phyloP scores from a whole-genome alignment of 2,329 filamentous ascomycete genomes.

The Apiospora koreana region DNA sequence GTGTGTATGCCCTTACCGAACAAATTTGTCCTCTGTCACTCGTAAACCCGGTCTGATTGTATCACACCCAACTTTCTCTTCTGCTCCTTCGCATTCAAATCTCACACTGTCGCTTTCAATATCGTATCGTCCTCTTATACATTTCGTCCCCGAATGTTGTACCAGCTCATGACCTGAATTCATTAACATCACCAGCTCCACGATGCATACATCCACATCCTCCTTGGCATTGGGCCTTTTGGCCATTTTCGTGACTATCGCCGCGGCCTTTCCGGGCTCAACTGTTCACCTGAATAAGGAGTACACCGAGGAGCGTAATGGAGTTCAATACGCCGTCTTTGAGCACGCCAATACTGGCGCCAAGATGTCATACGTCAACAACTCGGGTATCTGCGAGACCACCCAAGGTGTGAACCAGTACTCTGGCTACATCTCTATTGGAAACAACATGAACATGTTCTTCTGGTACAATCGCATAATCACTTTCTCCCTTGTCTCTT shows the following conservation, averaged over 20 bases:
- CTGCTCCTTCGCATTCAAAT: background rate
- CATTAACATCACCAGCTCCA: background rate
- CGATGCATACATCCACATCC: background rate
- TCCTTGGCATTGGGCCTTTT: background rate
- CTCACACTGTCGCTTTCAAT: background rate
- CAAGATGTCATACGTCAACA: constrained; percentile 48
- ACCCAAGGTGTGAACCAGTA: constrained; percentile 51
- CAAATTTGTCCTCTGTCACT: background rate
- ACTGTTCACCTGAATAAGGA: constrained; percentile 16
- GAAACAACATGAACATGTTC: constrained; percentile 44
- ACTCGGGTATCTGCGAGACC: constrained; percentile 53
- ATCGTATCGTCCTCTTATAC: background rate
- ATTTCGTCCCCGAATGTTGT: background rate
- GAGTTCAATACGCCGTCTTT: constrained; percentile 41
- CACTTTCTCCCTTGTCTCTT: too few species aligned
- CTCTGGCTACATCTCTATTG: constrained; percentile 51
- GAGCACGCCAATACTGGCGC: constrained; percentile 47
- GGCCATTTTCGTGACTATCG: background rate
- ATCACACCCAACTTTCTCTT: background rate
- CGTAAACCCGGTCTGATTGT: background rate
- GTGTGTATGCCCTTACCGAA: background rate
- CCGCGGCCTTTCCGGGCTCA: background rate
- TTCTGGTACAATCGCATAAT: constrained; percentile 35
- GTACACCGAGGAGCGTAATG: constrained; percentile 21
- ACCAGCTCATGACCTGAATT: background rate